Base-by-base conservation (phyloP, 148 eudicot genomes). In the Chenopodium album region DNA sequence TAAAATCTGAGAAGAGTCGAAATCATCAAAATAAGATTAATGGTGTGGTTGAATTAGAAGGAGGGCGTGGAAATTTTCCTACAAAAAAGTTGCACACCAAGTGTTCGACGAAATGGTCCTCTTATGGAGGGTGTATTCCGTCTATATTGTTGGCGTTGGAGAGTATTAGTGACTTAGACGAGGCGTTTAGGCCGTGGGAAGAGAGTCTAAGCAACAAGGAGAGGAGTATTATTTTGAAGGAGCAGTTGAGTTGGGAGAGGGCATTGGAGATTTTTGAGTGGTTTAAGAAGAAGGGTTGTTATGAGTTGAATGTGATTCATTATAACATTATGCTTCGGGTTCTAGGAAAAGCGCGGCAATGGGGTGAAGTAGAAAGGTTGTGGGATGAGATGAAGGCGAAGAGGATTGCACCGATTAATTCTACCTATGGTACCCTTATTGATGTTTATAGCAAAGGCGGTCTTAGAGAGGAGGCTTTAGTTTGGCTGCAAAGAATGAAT, bases 371-470 rank as follows among this genome's bases (percentile, higher is more conserved):
- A 20, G 94, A 92, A 89, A 84, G 83, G 34, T 75, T 93, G 86
- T 90, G 89, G 89, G 88, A 85, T 54, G 98, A 95, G 80, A 95
- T 95, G 98, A 85, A 75, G 86, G 71, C 47, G 85, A 94, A 67
- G 72, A 79, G 76, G 71, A 88, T 95, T 76, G 72, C 79, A 37
- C 93, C 94, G 0, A 83, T 92, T 23, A 95, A 92, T 84, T 93
- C 94, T 1, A 93, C 98, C 7, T 93, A 89, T 87, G 98, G 98
- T 54, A 95, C 98, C 68, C 87, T 95, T 71, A 93, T 95, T 68
- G 98, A 95, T 93, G 98, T 91, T 67, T 95, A 91, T 84, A 87
- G 92, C 85, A 95, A 95, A 87, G 98, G 98, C 67, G 92, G 93
- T 37, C 88, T 78, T 32, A 90, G 76, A 71, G 90, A 89, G 68